Evolutionary conservation across 31 red algal species (phyloP), one percentile per base, ranked within the genome.

Genomic region (Asparagopsis taxiformis): DNA sequence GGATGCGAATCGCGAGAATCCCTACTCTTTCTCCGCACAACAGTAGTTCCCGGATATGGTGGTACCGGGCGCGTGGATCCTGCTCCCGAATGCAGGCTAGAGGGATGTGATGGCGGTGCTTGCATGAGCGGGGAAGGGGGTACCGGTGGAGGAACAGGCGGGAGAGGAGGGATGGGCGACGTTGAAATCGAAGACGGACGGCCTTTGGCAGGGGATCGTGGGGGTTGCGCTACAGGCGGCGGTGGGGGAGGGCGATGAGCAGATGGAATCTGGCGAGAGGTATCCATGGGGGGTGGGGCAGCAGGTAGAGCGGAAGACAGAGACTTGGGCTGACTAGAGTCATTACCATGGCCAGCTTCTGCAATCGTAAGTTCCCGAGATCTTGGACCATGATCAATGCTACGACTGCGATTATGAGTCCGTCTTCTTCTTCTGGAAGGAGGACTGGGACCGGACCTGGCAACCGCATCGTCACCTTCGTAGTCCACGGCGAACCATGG

Each of bases 401-500:
- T 46, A 13, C 41, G 41, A 46, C 13, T 46, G 41, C 41, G 41
- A n/a, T n/a, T n/a, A n/a, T n/a, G n/a, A n/a, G n/a, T n/a, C 6
- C 41, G 41, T 13, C 41, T 46, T 46, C 41, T 6, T 13, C 41
- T 46, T 13, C 41, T 6, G 41, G 41, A 13, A 46, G 41, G 41
- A 6, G 41, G 41, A 46, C 41, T 46, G 13, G 41, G 8, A 13
- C 13, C 13, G 6, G 41, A 46, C 41, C 13, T 46, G 13, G 41
- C 6, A 46, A 46, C 41, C 13, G 41, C 6, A 46, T 46, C 41
- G 41, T 46, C 41, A 9, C 41, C 41, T 10, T 75, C 53, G 16
- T 60, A 54, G 23, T 77, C 56, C 1, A 84, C 51, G 51, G 91
- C 66, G 64, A 92, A 92, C 94, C 94, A 97, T 26, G 70, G 88